Percentiles rank a stretch among this genome's conserved stretches.
phyloP scores from a whole-genome alignment of 805 yeast species.

The Saturnispora halmiae region DNA sequence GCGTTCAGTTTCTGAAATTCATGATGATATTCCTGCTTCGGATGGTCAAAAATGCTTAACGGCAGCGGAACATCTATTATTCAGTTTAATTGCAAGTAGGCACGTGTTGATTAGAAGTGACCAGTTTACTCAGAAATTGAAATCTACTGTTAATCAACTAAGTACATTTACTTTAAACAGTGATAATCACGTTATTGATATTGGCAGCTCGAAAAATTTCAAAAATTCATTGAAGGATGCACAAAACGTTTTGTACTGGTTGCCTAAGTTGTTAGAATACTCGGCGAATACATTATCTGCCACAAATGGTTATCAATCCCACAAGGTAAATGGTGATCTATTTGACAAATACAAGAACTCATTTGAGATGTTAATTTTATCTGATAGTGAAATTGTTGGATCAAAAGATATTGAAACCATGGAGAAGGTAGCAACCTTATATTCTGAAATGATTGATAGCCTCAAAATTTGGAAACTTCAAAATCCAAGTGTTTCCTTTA shows the following conservation, averaged over 20 bases:
- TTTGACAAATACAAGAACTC: conserved; percentile 23
- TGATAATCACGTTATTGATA: background rate
- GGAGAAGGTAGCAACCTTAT: conserved; percentile 17
- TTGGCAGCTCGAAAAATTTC: background rate
- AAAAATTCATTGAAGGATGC: conserved; percentile 3
- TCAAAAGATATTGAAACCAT: conserved; percentile 17
- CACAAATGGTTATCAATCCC: conserved; percentile 9
- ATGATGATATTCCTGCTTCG: conserved; percentile 65
- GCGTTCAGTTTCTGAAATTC: conserved; percentile 47
- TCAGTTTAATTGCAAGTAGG: conserved; percentile 46
- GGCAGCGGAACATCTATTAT: conserved; percentile 61
- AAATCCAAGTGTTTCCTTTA: conserved; percentile 32
- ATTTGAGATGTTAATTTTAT: conserved; percentile 12
- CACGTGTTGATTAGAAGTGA: conserved; percentile 34
- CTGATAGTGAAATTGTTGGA: conserved; percentile 11
- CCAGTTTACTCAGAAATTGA: conserved; percentile 11
- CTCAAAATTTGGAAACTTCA: conserved; percentile 30
- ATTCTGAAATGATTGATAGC: conserved; percentile 20
- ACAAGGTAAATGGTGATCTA: conserved; percentile 11
- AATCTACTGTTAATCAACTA: conserved; percentile 3
- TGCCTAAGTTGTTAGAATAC: conserved; percentile 33
- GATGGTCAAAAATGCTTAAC: conserved; percentile 74
- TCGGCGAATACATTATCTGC: conserved; percentile 19
- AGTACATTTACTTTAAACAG: background rate
- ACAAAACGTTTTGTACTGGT: conserved; percentile 19